Conservation (phyloP, 1,284 basidiomycete species). For the Neonothopanus nambi region DNA sequence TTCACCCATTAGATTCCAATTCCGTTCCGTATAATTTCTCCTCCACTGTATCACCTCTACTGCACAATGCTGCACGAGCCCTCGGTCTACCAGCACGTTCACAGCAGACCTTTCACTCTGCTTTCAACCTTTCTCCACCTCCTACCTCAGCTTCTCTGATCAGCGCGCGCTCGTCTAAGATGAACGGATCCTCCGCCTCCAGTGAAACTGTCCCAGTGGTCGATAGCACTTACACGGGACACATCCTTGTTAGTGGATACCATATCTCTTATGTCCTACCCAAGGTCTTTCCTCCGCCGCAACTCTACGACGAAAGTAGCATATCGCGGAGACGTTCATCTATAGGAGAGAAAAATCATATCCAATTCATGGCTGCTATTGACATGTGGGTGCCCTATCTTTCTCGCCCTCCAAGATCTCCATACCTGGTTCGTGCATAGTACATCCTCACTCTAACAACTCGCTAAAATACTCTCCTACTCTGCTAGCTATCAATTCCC, state of each 20-base stretch:
- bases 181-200: slow-evolving; percentile 24
- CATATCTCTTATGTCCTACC: slow-evolving; percentile 75
- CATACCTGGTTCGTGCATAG: slow-evolving; percentile 58
- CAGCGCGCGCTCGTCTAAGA: slow-evolving; percentile 25
- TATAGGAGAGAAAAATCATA: slow-evolving; percentile 53
- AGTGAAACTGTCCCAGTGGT: slow-evolving; percentile 38
- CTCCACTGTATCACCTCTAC: slow-evolving; percentile 56
- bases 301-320: slow-evolving; percentile 31
- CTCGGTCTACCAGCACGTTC: slow-evolving; percentile 65
- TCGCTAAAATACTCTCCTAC: slow-evolving; percentile 15
- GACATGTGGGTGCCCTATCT: slow-evolving; percentile 73
- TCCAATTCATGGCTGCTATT: slow-evolving; percentile 77
- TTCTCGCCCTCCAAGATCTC: slow-evolving; percentile 64
- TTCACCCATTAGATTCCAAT: slow-evolving; percentile 71
- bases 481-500: slow-evolving; percentile 64
- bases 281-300: slow-evolving; percentile 61
- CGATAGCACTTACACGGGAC: slow-evolving; percentile 69
- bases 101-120: slow-evolving; percentile 55
- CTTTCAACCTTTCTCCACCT: slow-evolving; percentile 45
- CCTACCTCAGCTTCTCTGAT: slow-evolving; percentile 34
- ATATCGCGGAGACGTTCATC: slow-evolving; percentile 47
- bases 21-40: slow-evolving; percentile 76
- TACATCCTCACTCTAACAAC: slow-evolving; percentile 1
- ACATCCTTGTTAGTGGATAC: slow-evolving; percentile 74
- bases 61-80: slow-evolving; percentile 67